Conservation (phyloP, 208 protist species). For the Trypanosoma melophagium region DNA sequence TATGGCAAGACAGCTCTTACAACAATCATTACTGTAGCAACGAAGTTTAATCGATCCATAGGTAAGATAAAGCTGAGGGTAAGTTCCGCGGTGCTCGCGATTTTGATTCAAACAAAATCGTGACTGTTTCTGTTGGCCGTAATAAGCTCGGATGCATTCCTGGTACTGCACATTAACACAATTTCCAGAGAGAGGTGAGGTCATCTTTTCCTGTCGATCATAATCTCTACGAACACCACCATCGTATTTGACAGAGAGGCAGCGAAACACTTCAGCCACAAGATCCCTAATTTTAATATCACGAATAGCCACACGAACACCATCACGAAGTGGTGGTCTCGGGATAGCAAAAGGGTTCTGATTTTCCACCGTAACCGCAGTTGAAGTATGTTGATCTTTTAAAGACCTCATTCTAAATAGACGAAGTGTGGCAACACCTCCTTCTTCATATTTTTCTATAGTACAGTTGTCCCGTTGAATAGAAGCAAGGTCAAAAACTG, state of each 20-base stretch:
- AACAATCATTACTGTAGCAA: conserved; percentile 90
- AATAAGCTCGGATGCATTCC: conserved; percentile 74
- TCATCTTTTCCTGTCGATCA: neutral
- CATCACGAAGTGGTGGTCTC: conserved; percentile 47
- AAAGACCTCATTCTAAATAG: neutral
- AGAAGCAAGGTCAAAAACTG: conserved; percentile 33
- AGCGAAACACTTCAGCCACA: conserved; percentile 74
- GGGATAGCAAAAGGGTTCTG: conserved; percentile 41
- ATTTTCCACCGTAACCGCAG: neutral
- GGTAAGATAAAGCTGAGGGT: conserved; percentile 83
- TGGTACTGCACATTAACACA: conserved; percentile 72
- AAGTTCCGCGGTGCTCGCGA: conserved; percentile 66
- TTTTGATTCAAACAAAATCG: conserved; percentile 68
- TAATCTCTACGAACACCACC: neutral
- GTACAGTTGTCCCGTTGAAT: conserved; percentile 35
- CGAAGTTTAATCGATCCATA: conserved; percentile 89
- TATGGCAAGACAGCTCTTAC: conserved; percentile 58
- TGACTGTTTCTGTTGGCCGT: conserved; percentile 79
- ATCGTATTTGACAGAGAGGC: conserved; percentile 56
- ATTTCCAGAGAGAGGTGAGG: conserved; percentile 38
- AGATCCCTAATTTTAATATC: conserved; percentile 45
- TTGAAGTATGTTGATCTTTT: neutral
- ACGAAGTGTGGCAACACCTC: neutral
- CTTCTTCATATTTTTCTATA: neutral
- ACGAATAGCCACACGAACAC: conserved; percentile 41